A percentile compares a stretch with the other conserved stretches of the same genome.
Conservation (phyloP, 129 eudicot genomes). For the Gnaphalium uliginosum region DNA sequence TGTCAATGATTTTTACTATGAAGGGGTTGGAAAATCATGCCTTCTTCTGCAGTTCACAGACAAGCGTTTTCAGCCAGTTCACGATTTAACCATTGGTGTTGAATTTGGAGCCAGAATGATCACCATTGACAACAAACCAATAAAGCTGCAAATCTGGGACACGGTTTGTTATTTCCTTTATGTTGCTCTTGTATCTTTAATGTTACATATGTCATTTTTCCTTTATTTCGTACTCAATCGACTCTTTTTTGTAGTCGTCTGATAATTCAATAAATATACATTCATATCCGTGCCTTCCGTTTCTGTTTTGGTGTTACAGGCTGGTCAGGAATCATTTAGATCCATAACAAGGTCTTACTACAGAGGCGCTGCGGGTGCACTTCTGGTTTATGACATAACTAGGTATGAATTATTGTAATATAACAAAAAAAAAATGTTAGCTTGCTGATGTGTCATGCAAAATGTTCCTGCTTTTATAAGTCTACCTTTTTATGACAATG, state of each 20-base stretch:
- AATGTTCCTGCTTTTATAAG: not conserved
- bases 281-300: conserved; percentile 6
- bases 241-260: not conserved
- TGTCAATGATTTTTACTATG: conserved; percentile 7
- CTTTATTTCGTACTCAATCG: conserved; percentile 13
- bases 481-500: not conserved
- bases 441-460: conserved; percentile 10
- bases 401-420: conserved; percentile 21
- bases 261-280: not conserved
- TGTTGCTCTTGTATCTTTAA: not conserved
- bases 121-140: conserved; percentile 81
- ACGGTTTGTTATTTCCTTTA: conserved; percentile 36
- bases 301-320: conserved; percentile 46
- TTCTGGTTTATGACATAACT: conserved; percentile 92
- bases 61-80: conserved; percentile 95
- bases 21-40: conserved; percentile 66
- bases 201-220: not conserved
- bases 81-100: conserved; percentile 90
- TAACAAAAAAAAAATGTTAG: not conserved
- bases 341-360: conserved; percentile 95
- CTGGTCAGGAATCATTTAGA: conserved; percentile 96
- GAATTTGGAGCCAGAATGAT: conserved; percentile 98
- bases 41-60: conserved; percentile 96
- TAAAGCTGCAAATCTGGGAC: conserved; percentile 78
- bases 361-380: conserved; percentile 99